Conservation (phyloP, 2,329 filamentous ascomycete genomes). For the Elsinoe ampelina region DNA sequence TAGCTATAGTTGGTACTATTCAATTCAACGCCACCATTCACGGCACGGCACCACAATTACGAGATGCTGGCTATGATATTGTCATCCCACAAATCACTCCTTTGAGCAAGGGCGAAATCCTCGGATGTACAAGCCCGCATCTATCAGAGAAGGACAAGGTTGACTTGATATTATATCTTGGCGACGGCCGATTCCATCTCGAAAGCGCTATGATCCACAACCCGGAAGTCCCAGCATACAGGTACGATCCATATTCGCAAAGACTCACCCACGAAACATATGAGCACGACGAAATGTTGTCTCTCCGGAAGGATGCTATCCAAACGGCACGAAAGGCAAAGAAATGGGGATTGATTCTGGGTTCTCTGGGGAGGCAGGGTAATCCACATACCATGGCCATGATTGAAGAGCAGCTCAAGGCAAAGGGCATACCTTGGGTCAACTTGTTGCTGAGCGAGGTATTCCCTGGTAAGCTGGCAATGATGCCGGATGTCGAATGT, state of each 20-base stretch:
- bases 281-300: slow-evolving; percentile 83
- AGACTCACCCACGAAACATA: slow-evolving; percentile 87
- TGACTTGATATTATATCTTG: slow-evolving; percentile 78
- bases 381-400: slow-evolving; percentile 86
- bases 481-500: slow-evolving; percentile 88
- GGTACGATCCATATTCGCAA: slow-evolving; percentile 93
- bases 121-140: slow-evolving; percentile 89
- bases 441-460: slow-evolving; percentile 89
- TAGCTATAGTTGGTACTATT: slow-evolving; percentile 92
- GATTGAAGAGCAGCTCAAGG: slow-evolving; percentile 68
- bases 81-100: slow-evolving; percentile 88
- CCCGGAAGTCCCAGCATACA: slow-evolving; percentile 77
- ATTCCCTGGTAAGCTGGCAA: slow-evolving; percentile 85
- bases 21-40: slow-evolving; percentile 98
- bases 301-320: slow-evolving; percentile 69
- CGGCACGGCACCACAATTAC: slow-evolving; percentile 65
- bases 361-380: slow-evolving; percentile 83
- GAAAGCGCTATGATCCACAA: slow-evolving; percentile 99
- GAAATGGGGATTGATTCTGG: slow-evolving; percentile 93
- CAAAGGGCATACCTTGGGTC: slow-evolving; percentile 67
- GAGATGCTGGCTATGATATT: slow-evolving; percentile 74
- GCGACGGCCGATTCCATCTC: slow-evolving; percentile 88
- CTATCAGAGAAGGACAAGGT: slow-evolving; percentile 49
- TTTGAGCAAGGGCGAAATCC: slow-evolving; percentile 85
- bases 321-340: slow-evolving; percentile 61